Percentiles rank a stretch among this genome's conserved stretches.
phyloP scores from a whole-genome alignment of 2,329 filamentous ascomycete genomes.

The Aspergillus fischeri region DNA sequence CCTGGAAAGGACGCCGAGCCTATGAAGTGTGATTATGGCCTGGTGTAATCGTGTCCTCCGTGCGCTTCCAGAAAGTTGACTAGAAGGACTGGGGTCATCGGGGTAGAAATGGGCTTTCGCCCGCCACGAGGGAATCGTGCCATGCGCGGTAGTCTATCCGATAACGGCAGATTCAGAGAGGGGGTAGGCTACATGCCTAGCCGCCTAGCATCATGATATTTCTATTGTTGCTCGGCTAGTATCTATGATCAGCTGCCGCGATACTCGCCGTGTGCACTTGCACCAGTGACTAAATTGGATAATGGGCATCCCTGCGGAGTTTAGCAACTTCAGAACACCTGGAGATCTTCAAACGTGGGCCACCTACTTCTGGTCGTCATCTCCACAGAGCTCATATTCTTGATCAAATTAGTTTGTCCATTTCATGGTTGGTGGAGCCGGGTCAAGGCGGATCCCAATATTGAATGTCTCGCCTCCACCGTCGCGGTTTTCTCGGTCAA shows the following conservation, averaged over 20 bases:
- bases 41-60: neutral
- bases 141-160: neutral
- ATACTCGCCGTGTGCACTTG: neutral
- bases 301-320: neutral
- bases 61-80: neutral
- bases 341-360: neutral
- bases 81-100: neutral
- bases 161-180: no score
- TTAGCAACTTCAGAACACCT: neutral
- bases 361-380: neutral
- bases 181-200: no score
- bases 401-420: neutral
- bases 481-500: neutral
- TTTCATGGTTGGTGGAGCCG: neutral
- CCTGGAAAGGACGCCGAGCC: neutral
- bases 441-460: neutral
- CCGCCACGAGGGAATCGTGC: neutral
- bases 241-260: neutral
- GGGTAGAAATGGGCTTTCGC: neutral
- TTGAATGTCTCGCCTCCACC: neutral
- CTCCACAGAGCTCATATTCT: neutral
- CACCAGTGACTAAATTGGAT: no score
- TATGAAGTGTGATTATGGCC: neutral
- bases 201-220: neutral
- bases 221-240: neutral